Evolutionary conservation across 2,329 filamentous ascomycete genomes (phyloP).

Genomic region (Pyricularia sp.): DNA sequence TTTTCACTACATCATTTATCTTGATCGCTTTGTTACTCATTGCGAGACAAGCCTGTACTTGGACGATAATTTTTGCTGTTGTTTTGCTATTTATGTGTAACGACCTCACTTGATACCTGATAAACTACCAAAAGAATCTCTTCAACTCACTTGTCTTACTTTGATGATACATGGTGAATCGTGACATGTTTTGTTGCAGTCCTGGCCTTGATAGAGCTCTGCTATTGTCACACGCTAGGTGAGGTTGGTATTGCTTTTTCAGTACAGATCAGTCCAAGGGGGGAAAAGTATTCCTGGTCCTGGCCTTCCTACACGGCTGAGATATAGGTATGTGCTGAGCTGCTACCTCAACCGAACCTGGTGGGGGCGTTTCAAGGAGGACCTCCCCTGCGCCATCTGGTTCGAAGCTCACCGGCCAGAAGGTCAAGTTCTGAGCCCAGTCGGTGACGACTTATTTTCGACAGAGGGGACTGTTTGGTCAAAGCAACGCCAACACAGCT

Average conservation of each 20-base stretch:
- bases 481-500: not conserved
- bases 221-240: not conserved
- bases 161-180: not conserved
- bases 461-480: not conserved
- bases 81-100: not conserved
- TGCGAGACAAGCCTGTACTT: not conserved
- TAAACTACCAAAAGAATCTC: not conserved
- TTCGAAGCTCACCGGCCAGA: conserved; percentile 53
- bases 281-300: not conserved
- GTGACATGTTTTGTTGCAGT: not conserved
- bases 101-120: not conserved
- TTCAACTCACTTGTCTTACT: not conserved
- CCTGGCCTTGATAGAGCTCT: not conserved
- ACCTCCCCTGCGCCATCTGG: conserved; percentile 51
- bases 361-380: conserved; percentile 71
- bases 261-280: not conserved
- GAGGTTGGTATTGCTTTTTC: not conserved
- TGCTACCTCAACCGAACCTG: conserved; percentile 76
- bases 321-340: conserved; percentile 54
- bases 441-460: not conserved
- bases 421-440: conserved; percentile 41
- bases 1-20: conserved; percentile 2
- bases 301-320: too few species aligned
- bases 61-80: not conserved
- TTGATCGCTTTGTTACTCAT: not conserved